Evolutionary conservation across 2,329 filamentous ascomycete genomes (phyloP).

Genomic region (Fusarium coicis): DNA sequence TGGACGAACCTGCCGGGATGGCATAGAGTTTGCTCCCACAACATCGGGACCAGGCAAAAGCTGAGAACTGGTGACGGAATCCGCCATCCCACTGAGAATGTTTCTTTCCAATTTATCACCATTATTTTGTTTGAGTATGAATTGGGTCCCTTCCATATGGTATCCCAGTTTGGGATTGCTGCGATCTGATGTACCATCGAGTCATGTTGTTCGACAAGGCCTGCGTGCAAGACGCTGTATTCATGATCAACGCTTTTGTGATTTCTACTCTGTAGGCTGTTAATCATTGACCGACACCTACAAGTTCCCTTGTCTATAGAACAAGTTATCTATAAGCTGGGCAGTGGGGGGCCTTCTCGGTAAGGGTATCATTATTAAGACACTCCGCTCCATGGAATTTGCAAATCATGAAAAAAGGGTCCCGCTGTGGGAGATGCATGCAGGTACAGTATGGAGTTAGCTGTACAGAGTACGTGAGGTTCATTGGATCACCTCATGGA

Average conservation of each 20-base stretch:
- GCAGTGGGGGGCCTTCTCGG: neutral
- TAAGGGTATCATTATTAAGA: neutral
- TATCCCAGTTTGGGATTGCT: neutral
- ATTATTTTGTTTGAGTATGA: neutral
- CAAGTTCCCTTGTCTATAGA: neutral
- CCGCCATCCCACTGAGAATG: neutral
- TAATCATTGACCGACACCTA: neutral
- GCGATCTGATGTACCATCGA: slow-evolving; percentile 2
- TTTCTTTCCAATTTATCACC: neutral
- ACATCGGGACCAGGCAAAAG: neutral
- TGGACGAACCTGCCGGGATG: neutral
- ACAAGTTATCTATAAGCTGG: neutral
- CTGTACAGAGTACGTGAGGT: neutral
- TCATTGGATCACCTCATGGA: neutral
- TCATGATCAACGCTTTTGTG: neutral
- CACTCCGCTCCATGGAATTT: slow-evolving; percentile 7
- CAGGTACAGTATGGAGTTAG: slow-evolving; percentile 14
- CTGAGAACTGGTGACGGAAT: slow-evolving; percentile 11
- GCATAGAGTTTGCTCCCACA: neutral
- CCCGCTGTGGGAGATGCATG: slow-evolving; percentile 2
- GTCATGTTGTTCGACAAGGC: neutral
- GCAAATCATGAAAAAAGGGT: slow-evolving; percentile 22
- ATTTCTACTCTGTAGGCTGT: neutral
- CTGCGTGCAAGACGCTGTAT: neutral
- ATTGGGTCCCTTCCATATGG: neutral